Conservation (phyloP, 2,329 filamentous ascomycete genomes). For the Exophiala oligosperma region DNA sequence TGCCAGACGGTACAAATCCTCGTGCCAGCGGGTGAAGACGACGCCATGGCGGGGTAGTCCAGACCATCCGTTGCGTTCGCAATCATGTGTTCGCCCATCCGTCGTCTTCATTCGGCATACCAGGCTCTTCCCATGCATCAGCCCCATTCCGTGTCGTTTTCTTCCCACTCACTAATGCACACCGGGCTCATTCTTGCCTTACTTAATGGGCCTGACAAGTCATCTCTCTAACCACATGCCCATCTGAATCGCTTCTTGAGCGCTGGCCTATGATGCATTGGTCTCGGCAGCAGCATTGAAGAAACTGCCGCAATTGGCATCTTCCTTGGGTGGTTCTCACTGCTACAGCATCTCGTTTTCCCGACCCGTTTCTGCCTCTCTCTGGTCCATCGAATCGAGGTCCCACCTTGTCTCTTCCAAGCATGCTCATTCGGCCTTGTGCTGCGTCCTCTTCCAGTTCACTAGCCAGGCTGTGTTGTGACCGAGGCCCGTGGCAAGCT, state of each 20-base stretch:
- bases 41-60: neutral
- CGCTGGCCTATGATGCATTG: conserved; percentile 4
- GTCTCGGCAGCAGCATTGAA: conserved; percentile 8
- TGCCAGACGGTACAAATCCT: neutral
- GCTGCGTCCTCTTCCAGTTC: conserved; percentile 12
- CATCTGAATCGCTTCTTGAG: no score
- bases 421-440: conserved; percentile 24
- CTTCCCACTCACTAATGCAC: conserved; percentile 1
- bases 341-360: conserved; percentile 1
- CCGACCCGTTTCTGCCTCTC: conserved; percentile 1
- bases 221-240: neutral
- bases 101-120: neutral
- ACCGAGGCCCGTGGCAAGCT: conserved; percentile 17
- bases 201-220: conserved; percentile 1
- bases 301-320: conserved; percentile 13
- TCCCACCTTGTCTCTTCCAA: conserved; percentile 18
- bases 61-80: neutral
- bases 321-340: conserved; percentile 5
- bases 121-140: neutral
- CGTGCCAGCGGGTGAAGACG: neutral
- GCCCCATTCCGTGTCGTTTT: conserved; percentile 1
- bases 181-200: neutral
- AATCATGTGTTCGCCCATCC: neutral
- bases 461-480: conserved; percentile 17
- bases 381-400: conserved; percentile 18